phyloP scores from a whole-genome alignment of 2,329 filamentous ascomycete genomes.

The Pseudopyrenochaeta lycopersici region DNA sequence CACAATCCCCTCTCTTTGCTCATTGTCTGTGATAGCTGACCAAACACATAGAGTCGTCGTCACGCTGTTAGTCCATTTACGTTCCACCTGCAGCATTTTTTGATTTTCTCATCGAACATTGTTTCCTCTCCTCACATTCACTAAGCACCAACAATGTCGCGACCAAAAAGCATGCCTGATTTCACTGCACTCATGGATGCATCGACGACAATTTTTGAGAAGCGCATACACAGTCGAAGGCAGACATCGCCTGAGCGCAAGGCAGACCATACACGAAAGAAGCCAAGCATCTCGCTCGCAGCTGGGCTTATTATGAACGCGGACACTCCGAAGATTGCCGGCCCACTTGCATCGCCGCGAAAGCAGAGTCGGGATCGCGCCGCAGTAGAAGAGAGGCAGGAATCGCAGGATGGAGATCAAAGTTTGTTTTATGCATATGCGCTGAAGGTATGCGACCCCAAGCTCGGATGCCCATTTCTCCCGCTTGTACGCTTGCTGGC shows the following conservation, averaged over 20 bases:
- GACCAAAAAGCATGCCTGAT: conserved; percentile 48
- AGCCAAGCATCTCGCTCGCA: conserved; percentile 45
- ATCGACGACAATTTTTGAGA: conserved; percentile 34
- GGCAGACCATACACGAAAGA: conserved; percentile 35
- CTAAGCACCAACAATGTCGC: conserved; percentile 25
- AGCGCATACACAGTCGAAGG: conserved; percentile 28
- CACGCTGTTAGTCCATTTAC: not conserved
- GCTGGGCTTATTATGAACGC: conserved; percentile 47
- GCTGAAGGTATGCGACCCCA: conserved; percentile 35
- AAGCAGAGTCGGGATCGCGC: conserved; percentile 18
- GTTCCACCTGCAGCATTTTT: not conserved
- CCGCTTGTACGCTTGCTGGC: not conserved
- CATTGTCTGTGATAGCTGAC: not conserved
- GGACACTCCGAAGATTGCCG: conserved; percentile 25
- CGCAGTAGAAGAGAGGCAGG: conserved; percentile 6
- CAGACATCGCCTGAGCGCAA: conserved; percentile 31
- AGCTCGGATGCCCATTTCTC: not conserved
- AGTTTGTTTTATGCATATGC: conserved; percentile 48
- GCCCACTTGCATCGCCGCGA: conserved; percentile 24
- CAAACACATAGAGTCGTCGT: not conserved
- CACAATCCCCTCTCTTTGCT: conserved; percentile 11
- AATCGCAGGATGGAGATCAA: conserved; percentile 18
- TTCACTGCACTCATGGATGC: conserved; percentile 43
- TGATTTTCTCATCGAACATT: not conserved
- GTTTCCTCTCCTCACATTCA: not conserved